Conservation (phyloP, 2,329 filamentous ascomycete species). For the Penicillium sp. region DNA sequence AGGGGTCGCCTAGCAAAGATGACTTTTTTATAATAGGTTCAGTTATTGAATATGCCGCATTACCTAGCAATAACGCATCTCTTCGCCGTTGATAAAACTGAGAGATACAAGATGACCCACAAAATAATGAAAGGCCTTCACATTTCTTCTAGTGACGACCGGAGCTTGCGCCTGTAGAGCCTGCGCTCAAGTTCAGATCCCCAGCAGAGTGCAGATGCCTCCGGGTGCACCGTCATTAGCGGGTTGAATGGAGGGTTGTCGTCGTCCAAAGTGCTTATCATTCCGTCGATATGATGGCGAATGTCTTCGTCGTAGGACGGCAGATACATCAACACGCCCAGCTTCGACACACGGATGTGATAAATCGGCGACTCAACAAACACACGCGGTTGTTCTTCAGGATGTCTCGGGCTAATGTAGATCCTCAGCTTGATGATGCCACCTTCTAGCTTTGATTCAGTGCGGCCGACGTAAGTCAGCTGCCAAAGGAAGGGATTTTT, state of each 20-base stretch:
- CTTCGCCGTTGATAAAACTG: too few species aligned
- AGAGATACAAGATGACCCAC: neutral
- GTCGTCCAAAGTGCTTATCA: constrained; percentile 82
- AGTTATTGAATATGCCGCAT: too few species aligned
- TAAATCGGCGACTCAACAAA: constrained; percentile 79
- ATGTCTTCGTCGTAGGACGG: constrained; percentile 73
- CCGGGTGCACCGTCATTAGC: constrained; percentile 79
- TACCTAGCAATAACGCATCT: too few species aligned
- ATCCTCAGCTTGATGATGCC: constrained; percentile 83
- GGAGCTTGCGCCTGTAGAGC: constrained; percentile 76
- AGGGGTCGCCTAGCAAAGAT: too few species aligned
- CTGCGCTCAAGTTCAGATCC: constrained; percentile 76
- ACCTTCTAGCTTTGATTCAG: constrained; percentile 91
- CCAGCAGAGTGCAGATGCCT: constrained; percentile 87
- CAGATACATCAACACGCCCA: constrained; percentile 82
- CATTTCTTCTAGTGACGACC: constrained; percentile 35
- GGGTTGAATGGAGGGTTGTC: constrained; percentile 88
- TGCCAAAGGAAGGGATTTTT: constrained; percentile 88
- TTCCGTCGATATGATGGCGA: constrained; percentile 77
- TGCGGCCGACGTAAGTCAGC: constrained; percentile 84
- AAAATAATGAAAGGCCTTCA: neutral
- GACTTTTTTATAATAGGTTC: too few species aligned
- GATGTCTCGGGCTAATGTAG: constrained; percentile 79
- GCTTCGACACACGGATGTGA: constrained; percentile 80
- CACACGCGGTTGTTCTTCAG: constrained; percentile 82